Evolutionary conservation across 441 rosid species (phyloP).

Genomic region (Gossypium schwendimanii): DNA sequence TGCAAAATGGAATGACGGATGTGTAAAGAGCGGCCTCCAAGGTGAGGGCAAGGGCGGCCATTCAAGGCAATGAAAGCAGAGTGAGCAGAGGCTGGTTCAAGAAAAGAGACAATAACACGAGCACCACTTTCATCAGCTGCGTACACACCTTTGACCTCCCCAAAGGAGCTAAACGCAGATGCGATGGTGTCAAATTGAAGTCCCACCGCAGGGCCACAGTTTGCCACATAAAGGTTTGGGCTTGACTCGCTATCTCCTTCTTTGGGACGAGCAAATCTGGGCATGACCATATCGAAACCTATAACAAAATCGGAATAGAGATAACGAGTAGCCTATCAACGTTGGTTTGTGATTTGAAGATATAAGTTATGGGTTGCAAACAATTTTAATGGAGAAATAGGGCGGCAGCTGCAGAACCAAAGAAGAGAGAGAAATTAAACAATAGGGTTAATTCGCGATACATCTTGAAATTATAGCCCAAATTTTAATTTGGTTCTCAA

Average conservation of each 20-base stretch:
- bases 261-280: slow-evolving; percentile 59
- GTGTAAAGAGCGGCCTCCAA: slow-evolving; percentile 62
- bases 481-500: too few relatives aligned
- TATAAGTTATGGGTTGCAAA: background rate
- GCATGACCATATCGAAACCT: slow-evolving; percentile 36
- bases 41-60: slow-evolving; percentile 52
- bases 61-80: slow-evolving; percentile 48
- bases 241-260: slow-evolving; percentile 24
- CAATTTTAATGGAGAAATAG: background rate
- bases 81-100: slow-evolving; percentile 41
- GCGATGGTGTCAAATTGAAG: slow-evolving; percentile 46
- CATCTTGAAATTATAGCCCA: background rate
- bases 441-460: background rate
- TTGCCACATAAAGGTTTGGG: slow-evolving; percentile 71
- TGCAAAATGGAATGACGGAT: slow-evolving; percentile 64
- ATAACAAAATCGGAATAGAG: background rate
- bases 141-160: slow-evolving; percentile 56
- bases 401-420: background rate
- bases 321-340: background rate
- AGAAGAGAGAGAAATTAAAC: background rate
- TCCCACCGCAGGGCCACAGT: slow-evolving; percentile 90
- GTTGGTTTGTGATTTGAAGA: background rate
- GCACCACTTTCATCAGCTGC: slow-evolving; percentile 83
- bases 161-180: slow-evolving; percentile 53
- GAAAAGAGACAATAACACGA: slow-evolving; percentile 64